Percentiles rank a stretch among this genome's conserved stretches.
Evolutionary conservation across 1,139 yeast species (phyloP).

Genomic region (Debaryomyces coudertii): DNA sequence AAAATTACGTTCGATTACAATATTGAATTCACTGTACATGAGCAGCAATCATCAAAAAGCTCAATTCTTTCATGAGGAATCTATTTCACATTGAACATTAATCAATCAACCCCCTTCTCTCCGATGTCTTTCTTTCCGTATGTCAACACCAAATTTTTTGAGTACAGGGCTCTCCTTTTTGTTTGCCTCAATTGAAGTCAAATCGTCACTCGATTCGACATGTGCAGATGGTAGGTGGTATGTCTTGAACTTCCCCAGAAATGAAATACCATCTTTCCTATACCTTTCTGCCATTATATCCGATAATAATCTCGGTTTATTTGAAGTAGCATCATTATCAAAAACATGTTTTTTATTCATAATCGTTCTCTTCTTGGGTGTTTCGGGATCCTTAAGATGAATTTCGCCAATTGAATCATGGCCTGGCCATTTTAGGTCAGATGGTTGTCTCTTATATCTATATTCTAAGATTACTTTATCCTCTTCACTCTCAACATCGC

Average conservation of each 20-base stretch:
- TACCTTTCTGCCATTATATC: constrained; percentile 11
- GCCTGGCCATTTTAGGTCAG: constrained; percentile 6
- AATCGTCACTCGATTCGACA: neutral
- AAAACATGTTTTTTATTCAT: neutral
- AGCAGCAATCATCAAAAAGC: too few relatives aligned
- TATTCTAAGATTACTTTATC: neutral
- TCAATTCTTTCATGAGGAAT: neutral
- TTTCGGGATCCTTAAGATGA: neutral
- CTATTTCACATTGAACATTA: neutral
- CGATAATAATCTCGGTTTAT: constrained; percentile 6
- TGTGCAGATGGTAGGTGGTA: neutral
- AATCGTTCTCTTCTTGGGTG: neutral
- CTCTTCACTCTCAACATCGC: neutral
- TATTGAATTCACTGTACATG: too few relatives aligned
- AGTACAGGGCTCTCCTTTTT: neutral
- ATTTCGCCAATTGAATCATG: constrained; percentile 4
- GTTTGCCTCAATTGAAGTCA: neutral
- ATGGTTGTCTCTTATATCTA: neutral
- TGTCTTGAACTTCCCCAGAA: constrained; percentile 5
- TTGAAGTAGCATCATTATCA: neutral
- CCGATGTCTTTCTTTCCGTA: neutral
- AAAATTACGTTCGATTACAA: too few relatives aligned
- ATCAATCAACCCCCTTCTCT: neutral
- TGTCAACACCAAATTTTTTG: constrained; percentile 1
- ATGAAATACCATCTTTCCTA: constrained; percentile 4